Conservation (phyloP, 345 rosid genomes). For the Brassica juncea region DNA sequence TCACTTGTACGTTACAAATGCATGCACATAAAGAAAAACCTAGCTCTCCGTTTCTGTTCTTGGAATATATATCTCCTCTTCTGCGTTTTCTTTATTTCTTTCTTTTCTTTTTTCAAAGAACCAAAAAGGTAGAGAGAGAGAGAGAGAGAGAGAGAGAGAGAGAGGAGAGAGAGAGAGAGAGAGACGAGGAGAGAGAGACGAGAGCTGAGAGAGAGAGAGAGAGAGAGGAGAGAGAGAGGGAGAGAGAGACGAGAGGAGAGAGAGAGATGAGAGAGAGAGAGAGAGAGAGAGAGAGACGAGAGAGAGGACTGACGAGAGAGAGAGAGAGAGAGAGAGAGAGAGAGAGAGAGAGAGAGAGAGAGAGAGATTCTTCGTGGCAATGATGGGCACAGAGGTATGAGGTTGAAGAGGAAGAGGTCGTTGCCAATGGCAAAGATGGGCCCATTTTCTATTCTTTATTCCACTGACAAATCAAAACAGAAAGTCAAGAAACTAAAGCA, state of each 20-base stretch:
- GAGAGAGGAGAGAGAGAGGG: constrained; percentile 12
- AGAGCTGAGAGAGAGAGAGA: constrained; percentile 15
- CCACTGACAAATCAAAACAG: constrained; percentile 38
- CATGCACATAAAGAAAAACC: constrained; percentile 18
- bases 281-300: constrained; percentile 29
- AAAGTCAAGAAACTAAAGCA: not conserved
- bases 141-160: constrained; percentile 21
- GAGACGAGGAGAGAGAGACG: constrained; percentile 29
- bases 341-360: constrained; percentile 25
- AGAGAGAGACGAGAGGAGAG: constrained; percentile 27
- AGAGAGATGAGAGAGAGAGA: constrained; percentile 27
- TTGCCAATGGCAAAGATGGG: constrained; percentile 67
- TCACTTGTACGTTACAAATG: constrained; percentile 18
- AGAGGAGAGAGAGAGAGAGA: constrained; percentile 33
- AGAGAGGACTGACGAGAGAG: constrained; percentile 19
- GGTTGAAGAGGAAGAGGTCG: constrained; percentile 50
- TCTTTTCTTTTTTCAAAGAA: constrained; percentile 13
- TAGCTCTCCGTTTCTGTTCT: constrained; percentile 11
- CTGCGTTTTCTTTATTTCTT: constrained; percentile 1
- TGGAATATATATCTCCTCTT: constrained; percentile 3
- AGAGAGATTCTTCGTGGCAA: constrained; percentile 41
- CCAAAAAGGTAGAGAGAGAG: constrained; percentile 19
- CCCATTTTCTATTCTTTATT: constrained; percentile 39
- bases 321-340: constrained; percentile 13
- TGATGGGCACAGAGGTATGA: constrained; percentile 45